Evolutionary conservation across 192 early-diverging fungal species (phyloP), one percentile per base, ranked within the genome.

Genomic region (Coemansia sp.): DNA sequence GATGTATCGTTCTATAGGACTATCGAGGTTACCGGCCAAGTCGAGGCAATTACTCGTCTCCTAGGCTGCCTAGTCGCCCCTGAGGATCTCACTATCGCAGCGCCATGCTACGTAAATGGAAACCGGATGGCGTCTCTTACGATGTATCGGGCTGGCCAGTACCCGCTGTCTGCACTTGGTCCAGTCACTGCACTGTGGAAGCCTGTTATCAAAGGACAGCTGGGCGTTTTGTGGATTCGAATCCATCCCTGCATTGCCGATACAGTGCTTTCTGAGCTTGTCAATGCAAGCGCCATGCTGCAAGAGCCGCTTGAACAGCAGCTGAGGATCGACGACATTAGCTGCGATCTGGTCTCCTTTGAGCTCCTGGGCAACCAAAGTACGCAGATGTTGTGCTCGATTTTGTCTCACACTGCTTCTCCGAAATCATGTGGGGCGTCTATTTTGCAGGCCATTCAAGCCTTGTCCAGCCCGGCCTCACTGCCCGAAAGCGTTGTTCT

Each of bases 1-100:
- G 98, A 99, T 70, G 88, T 88, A 2, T 97, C 95, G 33, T 99
- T 94, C 82, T 83, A 83, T 62, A 76, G 78, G 5, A 92, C 88
- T 40, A 50, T 97, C 18, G 88, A 95, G 78, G 29, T 98, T n/a
- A 69, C 70, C 4, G 95, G 96, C 22, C 11, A 66, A 16, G 68
- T 71, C 11, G 64, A 64, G 7, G 64, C 61, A 6, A 89, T 98
- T 43, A 60, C 76, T 3, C 55, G 31, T 0, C 65, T 91, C 13
- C 70, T 97, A 61, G 78, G 69, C 0, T 49, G 71, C 8, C 76
- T 95, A 4, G 73, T 85, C 1, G 93, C 96, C 68, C 92, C 78
- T 11, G 47, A n/a, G 20, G 68, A 55, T 12, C 49, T 68, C 33
- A 40, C 64, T 0, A 7, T 74, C 40, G 29, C 58, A 1, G 50